These are phyloP conservation scores for Violaceomyces palustris DNA, from an alignment of 1,284 basidiomycete genomes.

Conservation along the genomic window DNA sequence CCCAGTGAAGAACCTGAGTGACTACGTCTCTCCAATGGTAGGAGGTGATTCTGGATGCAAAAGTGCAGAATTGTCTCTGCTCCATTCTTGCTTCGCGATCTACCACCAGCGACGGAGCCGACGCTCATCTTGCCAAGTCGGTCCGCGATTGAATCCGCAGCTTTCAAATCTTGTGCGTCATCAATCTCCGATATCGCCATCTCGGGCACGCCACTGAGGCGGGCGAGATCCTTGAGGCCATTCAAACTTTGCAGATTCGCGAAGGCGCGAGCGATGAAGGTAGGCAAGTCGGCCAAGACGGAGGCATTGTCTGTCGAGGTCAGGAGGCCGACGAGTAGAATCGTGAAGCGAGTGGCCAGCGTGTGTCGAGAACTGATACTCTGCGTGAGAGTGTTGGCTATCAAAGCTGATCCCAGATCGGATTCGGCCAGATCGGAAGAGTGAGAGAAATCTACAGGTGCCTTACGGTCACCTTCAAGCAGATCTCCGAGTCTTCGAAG, in stretches of 20 bases:
- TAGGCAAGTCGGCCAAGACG: neutral
- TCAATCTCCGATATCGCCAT: no score
- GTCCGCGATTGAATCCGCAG: slow-evolving; percentile 24
- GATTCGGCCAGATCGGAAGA: slow-evolving; percentile 6
- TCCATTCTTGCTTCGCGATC: neutral
- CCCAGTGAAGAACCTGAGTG: no score
- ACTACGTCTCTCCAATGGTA: no score
- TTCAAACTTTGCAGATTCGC: slow-evolving; percentile 18
- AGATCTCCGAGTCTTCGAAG: slow-evolving; percentile 14
- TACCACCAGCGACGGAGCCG: slow-evolving; percentile 4
- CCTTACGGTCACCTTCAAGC: slow-evolving; percentile 4
- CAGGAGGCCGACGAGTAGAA: slow-evolving; percentile 13
- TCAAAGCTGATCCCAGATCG: slow-evolving; percentile 18
- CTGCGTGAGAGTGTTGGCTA: slow-evolving; percentile 20
- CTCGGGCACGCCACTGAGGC: slow-evolving; percentile 13
- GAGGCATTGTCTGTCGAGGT: neutral
- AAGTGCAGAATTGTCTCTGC: slow-evolving; percentile 23
- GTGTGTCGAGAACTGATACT: slow-evolving; percentile 18
- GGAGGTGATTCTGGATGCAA: slow-evolving; percentile 16
- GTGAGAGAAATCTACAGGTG: neutral
- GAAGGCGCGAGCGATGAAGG: slow-evolving; percentile 1
- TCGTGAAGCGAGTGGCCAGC: slow-evolving; percentile 14
- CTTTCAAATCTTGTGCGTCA: no score
- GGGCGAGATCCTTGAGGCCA: slow-evolving; percentile 13
- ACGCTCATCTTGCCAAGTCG: slow-evolving; percentile 29